Percentiles rank a stretch among this genome's conserved stretches.
Evolutionary conservation across 371 early-diverging fungal genomes (phyloP).

Genomic region (Conidiobolus incongruus): DNA sequence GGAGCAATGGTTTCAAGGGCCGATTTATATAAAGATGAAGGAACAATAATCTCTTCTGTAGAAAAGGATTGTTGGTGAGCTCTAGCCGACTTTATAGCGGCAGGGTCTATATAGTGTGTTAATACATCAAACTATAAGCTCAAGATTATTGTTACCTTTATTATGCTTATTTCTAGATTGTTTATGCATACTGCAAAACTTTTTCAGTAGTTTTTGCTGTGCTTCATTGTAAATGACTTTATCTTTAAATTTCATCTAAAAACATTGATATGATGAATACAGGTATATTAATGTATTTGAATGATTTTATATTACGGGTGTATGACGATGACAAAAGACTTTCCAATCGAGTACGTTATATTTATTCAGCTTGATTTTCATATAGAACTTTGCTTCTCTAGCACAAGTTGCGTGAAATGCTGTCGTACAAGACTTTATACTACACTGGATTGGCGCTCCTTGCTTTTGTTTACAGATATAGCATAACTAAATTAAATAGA

Average conservation of each 20-base stretch:
- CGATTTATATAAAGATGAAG: constrained; percentile 34
- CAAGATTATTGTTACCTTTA: background rate
- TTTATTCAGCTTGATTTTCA: constrained; percentile 47
- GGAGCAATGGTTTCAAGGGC: constrained; percentile 23
- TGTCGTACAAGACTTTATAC: constrained; percentile 60
- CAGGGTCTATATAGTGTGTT: background rate
- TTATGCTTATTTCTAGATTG: background rate
- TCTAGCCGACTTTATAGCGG: constrained; percentile 27
- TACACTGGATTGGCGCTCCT: constrained; percentile 94
- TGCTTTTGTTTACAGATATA: constrained; percentile 56
- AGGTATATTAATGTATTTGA: background rate
- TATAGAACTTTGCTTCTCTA: constrained; percentile 60
- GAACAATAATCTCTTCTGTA: constrained; percentile 37
- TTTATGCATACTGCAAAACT: background rate
- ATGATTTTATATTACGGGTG: constrained; percentile 23
- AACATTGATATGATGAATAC: background rate
- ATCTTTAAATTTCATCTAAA: constrained; percentile 30
- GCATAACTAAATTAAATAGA: constrained; percentile 23
- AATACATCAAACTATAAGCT: no score
- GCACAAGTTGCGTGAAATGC: constrained; percentile 95
- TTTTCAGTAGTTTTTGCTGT: background rate
- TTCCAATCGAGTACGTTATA: constrained; percentile 27
- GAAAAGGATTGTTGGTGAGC: constrained; percentile 31
- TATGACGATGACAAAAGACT: constrained; percentile 65
- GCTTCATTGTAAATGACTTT: constrained; percentile 18